Conservation (phyloP, 2,329 filamentous ascomycete species). For the Aspergillus caelatus region DNA sequence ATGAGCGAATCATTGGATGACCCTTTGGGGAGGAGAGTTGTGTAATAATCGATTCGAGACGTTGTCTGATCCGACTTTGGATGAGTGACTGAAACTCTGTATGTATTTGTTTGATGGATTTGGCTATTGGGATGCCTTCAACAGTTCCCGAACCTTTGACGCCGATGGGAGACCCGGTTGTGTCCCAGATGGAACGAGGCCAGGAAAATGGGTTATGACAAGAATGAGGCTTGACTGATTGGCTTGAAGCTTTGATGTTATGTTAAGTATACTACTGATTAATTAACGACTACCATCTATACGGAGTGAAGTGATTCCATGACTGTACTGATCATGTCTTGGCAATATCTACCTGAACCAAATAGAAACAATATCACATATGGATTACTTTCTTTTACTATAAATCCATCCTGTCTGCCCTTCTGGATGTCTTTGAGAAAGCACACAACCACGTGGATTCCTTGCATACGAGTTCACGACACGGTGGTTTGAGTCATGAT, state of each 20-base stretch:
- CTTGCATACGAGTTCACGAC: too few relatives aligned
- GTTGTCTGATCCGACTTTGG: slow-evolving; percentile 16
- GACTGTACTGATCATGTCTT: neutral
- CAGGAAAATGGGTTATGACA: slow-evolving; percentile 23
- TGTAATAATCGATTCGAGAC: slow-evolving; percentile 20
- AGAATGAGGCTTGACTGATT: slow-evolving; percentile 15
- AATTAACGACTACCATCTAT: slow-evolving; percentile 15
- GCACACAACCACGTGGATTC: too few relatives aligned
- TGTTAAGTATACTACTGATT: slow-evolving; percentile 24
- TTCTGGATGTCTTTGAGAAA: too few relatives aligned
- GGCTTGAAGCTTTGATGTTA: slow-evolving; percentile 22
- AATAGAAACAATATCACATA: neutral
- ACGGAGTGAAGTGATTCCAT: slow-evolving; percentile 1
- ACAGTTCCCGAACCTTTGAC: slow-evolving; percentile 11
- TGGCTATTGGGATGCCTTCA: slow-evolving; percentile 17
- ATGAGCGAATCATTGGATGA: slow-evolving; percentile 23
- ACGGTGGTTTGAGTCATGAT: too few relatives aligned
- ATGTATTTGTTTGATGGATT: slow-evolving; percentile 17
- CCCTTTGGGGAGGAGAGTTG: slow-evolving; percentile 16
- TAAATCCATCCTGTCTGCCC: too few relatives aligned
- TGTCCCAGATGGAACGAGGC: slow-evolving; percentile 22
- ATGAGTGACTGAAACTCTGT: slow-evolving; percentile 14
- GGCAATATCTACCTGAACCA: neutral
- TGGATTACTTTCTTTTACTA: neutral
- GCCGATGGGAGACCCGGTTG: slow-evolving; percentile 24